Conservation (phyloP, 2,329 filamentous ascomycete genomes). For the Cladosporium sp. region DNA sequence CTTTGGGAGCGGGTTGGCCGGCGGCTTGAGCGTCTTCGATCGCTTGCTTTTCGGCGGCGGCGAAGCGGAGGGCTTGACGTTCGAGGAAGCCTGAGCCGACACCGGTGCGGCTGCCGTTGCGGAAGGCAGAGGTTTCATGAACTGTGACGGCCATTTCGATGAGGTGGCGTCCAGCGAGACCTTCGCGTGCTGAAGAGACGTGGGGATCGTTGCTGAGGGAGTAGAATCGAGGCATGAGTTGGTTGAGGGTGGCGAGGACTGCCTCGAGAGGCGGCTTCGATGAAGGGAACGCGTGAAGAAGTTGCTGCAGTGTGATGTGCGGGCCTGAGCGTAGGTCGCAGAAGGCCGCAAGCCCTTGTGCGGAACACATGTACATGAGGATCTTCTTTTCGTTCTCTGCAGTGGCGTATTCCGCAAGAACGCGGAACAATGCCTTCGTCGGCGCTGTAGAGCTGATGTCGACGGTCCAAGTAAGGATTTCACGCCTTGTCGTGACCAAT, state of each 20-base stretch:
- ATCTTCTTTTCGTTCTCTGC: conserved; percentile 84
- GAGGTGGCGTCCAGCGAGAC: conserved; percentile 68
- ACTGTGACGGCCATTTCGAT: conserved; percentile 97
- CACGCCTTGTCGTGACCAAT: conserved; percentile 82
- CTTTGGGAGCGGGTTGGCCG: conserved; percentile 40
- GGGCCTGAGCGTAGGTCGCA: conserved; percentile 88
- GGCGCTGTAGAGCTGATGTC: conserved; percentile 92
- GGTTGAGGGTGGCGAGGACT: conserved; percentile 74
- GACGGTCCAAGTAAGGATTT: conserved; percentile 91
- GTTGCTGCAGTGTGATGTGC: conserved; percentile 75
- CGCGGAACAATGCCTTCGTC: conserved; percentile 77
- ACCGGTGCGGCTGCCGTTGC: conserved; percentile 63
- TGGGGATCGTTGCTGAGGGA: conserved; percentile 95
- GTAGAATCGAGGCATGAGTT: conserved; percentile 97
- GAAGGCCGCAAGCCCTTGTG: conserved; percentile 86
- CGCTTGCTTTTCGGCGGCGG: conserved; percentile 63
- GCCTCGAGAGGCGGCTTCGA: conserved; percentile 80
- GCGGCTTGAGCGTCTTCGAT: conserved; percentile 36
- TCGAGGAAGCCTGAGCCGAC: conserved; percentile 93
- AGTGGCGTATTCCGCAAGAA: conserved; percentile 79
- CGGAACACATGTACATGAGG: conserved; percentile 77
- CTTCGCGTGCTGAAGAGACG: conserved; percentile 65
- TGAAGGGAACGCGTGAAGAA: conserved; percentile 88
- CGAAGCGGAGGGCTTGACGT: conserved; percentile 69
- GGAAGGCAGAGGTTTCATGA: conserved; percentile 81